A percentile compares a stretch with the other conserved stretches of the same genome.
These are phyloP conservation scores for Suillus occidentalis DNA, from an alignment of 768 basidiomycete genomes.

Conservation along the genomic window DNA sequence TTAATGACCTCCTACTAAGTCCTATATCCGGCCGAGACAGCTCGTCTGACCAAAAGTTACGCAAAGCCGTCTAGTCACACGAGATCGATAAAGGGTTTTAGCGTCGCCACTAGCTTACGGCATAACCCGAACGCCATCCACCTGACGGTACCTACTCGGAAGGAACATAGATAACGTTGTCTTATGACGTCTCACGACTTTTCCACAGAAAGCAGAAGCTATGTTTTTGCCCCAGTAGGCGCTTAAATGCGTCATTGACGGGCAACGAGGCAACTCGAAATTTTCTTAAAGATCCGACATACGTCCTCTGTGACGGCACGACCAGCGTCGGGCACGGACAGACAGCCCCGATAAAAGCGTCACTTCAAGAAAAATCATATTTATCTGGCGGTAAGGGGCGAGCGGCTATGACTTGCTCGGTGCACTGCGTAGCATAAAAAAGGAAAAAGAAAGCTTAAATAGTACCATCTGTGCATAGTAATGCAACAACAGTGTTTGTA, in stretches of 20 bases:
- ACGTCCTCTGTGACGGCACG: neutral
- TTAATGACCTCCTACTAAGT: too few species aligned
- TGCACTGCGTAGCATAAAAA: neutral
- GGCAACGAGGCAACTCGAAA: neutral
- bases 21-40: too few species aligned
- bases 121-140: neutral
- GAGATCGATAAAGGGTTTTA: neutral
- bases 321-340: neutral
- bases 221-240: neutral
- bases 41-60: too few species aligned
- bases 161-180: neutral
- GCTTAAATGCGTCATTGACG: neutral
- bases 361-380: neutral
- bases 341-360: neutral
- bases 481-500: slow-evolving; percentile 27
- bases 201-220: neutral
- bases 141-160: neutral
- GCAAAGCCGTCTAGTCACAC: neutral
- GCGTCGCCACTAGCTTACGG: neutral
- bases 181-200: neutral
- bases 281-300: neutral
- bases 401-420: too few species aligned
- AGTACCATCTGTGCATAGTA: slow-evolving; percentile 20
- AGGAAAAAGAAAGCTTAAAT: slow-evolving; percentile 25
- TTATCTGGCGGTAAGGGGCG: neutral